Evolutionary conservation across 2,329 filamentous ascomycete genomes (phyloP).

Genomic region (Aspergillus fructus): DNA sequence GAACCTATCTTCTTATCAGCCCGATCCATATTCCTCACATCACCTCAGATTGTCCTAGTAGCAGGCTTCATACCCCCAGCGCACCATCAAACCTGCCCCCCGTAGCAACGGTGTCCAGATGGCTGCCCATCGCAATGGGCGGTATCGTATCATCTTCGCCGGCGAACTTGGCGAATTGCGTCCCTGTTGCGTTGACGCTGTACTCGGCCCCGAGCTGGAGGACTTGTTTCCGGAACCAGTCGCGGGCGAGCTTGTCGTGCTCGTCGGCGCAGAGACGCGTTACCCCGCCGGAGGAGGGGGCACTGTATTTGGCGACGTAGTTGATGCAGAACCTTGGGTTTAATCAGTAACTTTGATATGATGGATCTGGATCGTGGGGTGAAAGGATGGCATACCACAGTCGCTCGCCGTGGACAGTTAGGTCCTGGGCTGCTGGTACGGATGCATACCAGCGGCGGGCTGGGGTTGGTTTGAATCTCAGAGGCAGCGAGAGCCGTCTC

Average conservation of each 20-base stretch:
- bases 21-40: background rate
- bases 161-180: background rate
- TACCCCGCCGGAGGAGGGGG: background rate
- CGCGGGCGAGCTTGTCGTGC: background rate
- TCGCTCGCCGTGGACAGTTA: background rate
- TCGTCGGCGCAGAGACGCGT: background rate
- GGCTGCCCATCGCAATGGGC: background rate
- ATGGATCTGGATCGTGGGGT: too few relatives aligned
- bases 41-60: background rate
- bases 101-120: background rate
- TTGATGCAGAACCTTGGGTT: background rate
- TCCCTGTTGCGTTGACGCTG: background rate
- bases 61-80: background rate
- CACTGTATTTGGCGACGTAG: background rate
- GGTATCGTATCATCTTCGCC: background rate
- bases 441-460: background rate
- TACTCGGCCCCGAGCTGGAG: background rate
- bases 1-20: background rate
- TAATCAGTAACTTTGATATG: too few relatives aligned
- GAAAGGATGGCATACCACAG: background rate
- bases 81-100: background rate
- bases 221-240: background rate
- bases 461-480: too few relatives aligned
- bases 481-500: background rate
- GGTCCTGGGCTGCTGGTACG: background rate